Evolutionary conservation across 305 asterid species (phyloP).

Genomic region (Fraxinus albicans): DNA sequence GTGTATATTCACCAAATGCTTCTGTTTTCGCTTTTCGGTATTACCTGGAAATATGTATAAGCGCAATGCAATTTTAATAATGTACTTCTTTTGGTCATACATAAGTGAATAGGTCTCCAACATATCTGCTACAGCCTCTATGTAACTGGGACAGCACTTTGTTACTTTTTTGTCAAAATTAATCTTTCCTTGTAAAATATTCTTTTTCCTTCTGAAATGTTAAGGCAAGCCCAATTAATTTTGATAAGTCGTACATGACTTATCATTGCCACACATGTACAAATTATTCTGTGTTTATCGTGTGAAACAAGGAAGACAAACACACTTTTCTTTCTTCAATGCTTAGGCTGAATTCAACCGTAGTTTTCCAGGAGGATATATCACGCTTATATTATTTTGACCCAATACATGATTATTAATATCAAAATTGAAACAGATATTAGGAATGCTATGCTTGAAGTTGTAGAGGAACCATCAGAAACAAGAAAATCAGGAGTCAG

Average conservation of each 20-base stretch:
- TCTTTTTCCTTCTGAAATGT: neutral
- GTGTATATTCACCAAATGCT: neutral
- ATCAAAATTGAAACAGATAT: constrained; percentile 52
- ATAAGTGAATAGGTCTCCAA: neutral
- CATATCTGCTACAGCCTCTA: neutral
- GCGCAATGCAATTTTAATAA: neutral
- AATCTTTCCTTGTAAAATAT: neutral
- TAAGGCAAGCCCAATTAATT: neutral
- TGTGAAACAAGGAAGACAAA: neutral
- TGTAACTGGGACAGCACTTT: neutral
- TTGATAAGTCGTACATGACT: neutral
- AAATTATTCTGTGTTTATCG: neutral
- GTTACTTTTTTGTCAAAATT: neutral
- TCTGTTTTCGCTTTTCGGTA: neutral
- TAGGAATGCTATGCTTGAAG: constrained; percentile 64
- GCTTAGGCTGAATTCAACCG: neutral
- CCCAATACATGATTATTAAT: neutral
- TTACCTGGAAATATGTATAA: neutral
- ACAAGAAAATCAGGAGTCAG: constrained; percentile 62
- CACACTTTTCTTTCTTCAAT: constrained; percentile 5
- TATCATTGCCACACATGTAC: neutral
- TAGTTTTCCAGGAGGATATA: constrained; percentile 1
- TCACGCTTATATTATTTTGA: constrained; percentile 14
- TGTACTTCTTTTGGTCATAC: neutral
- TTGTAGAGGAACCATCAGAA: constrained; percentile 60